Base-by-base conservation (phyloP, 441 rosid genomes). In the Syzygium malaccense region DNA sequence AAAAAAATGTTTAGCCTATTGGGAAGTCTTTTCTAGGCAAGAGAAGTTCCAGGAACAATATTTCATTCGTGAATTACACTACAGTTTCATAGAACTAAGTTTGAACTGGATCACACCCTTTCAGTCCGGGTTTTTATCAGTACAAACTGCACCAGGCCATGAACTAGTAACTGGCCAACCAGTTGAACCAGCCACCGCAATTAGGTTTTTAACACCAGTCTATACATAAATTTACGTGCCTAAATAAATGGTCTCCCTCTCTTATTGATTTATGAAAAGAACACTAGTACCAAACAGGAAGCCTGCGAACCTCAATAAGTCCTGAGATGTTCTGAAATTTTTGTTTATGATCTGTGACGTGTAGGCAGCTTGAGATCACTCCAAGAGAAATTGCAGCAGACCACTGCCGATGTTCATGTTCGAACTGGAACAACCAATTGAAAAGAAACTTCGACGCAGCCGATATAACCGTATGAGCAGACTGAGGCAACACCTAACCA, bases 321-420 rank as follows among this genome's bases (percentile, higher is more conserved):
- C 95, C 97, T 87, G 89, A 91, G 89, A 95, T 94, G 88, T 93
- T 96, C 89, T 93, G 94, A 92, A 94, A 93, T 88, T 96, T 97
- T 93, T 94, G 96, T 92, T 93, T 95, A 89, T 95, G 96, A 91
- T 98, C 98, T 62, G 99, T 98, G 80, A 93, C 95, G 88, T 98
- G 98, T 49, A 97, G 88, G 90, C 97, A 92, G 84, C 95, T 94
- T 53, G 98, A 93, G 88, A 96, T 92, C 92, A 95, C 92, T 90
- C 99, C 99, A 92, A 98, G 98, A 91, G 99, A 94, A 87, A 98
- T 92, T 90, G 96, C 98, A 88, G 99, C 97, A 58, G 99, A 94
- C 99, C 99, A 98, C 89, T 98, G 99, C 92, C 98, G 96, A 91
- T 96, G 94, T 91, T 98, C 99, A 92, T 96, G 99, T 88, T 97